These are phyloP conservation scores for Alternaria viburni DNA, from an alignment of 2,329 filamentous ascomycete genomes.

Conservation along the genomic window DNA sequence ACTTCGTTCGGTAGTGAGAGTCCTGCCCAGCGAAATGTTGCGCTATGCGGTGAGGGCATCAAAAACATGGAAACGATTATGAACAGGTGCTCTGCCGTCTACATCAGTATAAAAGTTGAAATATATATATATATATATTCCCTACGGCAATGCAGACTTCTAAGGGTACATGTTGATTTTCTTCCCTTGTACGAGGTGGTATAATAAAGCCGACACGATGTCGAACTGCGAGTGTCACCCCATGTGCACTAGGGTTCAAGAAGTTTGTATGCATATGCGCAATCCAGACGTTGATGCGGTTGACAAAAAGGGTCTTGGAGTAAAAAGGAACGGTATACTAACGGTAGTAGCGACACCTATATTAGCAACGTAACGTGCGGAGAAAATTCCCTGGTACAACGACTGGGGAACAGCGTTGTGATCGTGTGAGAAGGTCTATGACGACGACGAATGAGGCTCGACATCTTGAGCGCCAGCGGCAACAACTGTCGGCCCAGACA, in stretches of 20 bases:
- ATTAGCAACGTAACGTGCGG: not conserved
- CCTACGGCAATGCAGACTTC: not conserved
- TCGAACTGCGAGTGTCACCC: not conserved
- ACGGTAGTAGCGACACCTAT: not conserved
- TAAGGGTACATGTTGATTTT: not conserved
- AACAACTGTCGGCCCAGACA: slow-evolving; percentile 9
- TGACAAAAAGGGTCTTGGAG: not conserved
- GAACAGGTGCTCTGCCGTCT: too few species aligned
- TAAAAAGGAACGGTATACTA: not conserved
- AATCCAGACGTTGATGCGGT: not conserved
- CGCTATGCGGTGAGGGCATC: not conserved
- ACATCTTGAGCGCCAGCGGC: slow-evolving; percentile 28
- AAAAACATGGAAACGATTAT: not conserved
- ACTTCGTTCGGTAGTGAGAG: not conserved
- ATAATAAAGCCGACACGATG: not conserved
- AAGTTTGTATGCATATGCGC: not conserved
- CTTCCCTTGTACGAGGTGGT: not conserved
- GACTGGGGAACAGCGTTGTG: slow-evolving; percentile 14
- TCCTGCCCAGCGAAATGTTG: not conserved
- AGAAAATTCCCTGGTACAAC: slow-evolving; percentile 4
- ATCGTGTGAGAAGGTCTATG: slow-evolving; percentile 32
- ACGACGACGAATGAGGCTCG: slow-evolving; percentile 26
- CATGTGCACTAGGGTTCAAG: not conserved
- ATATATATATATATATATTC: not conserved
- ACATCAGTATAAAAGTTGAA: not conserved